A percentile compares a stretch with the other conserved stretches of the same genome.
These are phyloP conservation scores for Graphilbum sp. DNA, from an alignment of 2,329 filamentous ascomycete genomes.

Conservation along the genomic window DNA sequence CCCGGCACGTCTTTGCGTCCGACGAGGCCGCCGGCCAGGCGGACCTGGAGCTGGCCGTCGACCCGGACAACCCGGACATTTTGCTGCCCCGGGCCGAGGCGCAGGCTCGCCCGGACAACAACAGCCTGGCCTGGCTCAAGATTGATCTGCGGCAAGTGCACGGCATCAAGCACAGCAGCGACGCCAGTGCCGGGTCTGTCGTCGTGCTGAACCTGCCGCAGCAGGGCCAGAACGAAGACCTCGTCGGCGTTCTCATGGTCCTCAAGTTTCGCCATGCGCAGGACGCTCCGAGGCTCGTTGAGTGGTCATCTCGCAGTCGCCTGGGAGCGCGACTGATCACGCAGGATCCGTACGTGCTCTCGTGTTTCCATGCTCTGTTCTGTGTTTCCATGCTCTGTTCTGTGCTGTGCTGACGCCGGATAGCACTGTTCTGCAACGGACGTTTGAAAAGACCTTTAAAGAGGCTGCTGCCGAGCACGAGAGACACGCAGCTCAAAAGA, in stretches of 20 bases:
- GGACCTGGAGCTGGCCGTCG: not conserved
- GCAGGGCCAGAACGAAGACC: not conserved
- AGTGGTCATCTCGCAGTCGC: not conserved
- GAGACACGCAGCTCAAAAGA: not conserved
- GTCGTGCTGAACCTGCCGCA: not conserved
- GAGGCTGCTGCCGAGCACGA: not conserved
- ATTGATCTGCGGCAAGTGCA: not conserved
- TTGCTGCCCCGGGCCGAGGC: not conserved
- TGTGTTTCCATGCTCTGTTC: no score
- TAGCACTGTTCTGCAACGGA: no score
- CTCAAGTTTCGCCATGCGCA: slow-evolving; percentile 1
- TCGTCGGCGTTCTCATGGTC: not conserved
- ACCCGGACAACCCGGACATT: not conserved
- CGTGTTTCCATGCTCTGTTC: no score
- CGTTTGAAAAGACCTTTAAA: not conserved
- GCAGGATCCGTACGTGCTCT: no score
- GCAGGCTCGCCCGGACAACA: not conserved
- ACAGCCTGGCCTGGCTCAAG: slow-evolving; percentile 1
- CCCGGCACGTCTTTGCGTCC: not conserved
- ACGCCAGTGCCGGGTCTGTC: not conserved
- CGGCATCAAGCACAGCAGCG: not conserved
- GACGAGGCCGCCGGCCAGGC: not conserved
- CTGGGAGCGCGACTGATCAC: no score
- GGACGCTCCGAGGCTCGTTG: not conserved
- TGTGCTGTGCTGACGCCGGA: no score